phyloP scores from a whole-genome alignment of 2,329 filamentous ascomycete genomes.

The Alternaria panax region DNA sequence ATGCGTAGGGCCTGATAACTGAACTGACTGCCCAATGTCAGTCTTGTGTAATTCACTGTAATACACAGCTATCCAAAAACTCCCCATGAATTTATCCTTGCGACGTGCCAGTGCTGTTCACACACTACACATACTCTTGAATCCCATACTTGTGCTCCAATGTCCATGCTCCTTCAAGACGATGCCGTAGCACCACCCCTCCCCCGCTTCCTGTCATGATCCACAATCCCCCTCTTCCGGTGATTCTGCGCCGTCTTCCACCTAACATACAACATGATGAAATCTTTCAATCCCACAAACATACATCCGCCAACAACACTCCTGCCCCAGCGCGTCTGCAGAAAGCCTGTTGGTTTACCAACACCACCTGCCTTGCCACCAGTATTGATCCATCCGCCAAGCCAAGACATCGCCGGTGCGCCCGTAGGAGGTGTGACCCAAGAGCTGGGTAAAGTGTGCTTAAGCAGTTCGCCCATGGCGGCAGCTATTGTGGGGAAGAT shows the following conservation, averaged over 20 bases:
- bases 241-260: constrained; percentile 61
- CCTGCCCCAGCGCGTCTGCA: constrained; percentile 87
- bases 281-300: constrained; percentile 83
- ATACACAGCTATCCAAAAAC: neutral
- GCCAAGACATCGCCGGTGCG: constrained; percentile 24
- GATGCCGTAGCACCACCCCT: neutral
- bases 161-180: neutral
- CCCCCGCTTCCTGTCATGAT: constrained; percentile 37
- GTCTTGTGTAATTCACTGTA: neutral
- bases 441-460: constrained; percentile 69
- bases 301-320: constrained; percentile 88
- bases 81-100: neutral
- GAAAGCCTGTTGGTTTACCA: constrained; percentile 65
- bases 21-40: neutral
- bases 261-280: constrained; percentile 65
- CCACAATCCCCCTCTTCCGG: constrained; percentile 54
- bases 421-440: constrained; percentile 63
- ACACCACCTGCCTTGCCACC: constrained; percentile 16
- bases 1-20: neutral
- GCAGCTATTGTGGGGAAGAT: constrained; percentile 84
- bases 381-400: constrained; percentile 29
- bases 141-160: neutral
- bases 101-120: neutral
- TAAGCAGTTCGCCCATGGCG: constrained; percentile 77
- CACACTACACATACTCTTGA: neutral